These are phyloP conservation scores for Craspedostauros australis DNA, from an alignment of 108 stramenopile genomes.

Conservation along the genomic window DNA sequence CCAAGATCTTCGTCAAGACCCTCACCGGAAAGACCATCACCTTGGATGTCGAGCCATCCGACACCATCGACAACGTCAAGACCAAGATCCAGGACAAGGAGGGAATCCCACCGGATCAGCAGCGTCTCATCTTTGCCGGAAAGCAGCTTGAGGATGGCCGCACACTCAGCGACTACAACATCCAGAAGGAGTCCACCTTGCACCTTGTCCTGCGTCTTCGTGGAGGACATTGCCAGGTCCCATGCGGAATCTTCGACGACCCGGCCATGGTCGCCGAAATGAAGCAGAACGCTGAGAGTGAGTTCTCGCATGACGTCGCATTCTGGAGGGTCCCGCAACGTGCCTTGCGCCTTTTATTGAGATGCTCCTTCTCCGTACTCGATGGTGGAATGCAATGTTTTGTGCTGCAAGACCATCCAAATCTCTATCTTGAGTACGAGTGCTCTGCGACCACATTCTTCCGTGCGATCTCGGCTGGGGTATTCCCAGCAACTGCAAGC, in stretches of 20 bases:
- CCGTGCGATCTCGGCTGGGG: too few species aligned
- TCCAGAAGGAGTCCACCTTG: conserved; percentile 95
- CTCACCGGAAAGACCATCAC: conserved; percentile 91
- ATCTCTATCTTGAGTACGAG: too few species aligned
- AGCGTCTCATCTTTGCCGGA: conserved; percentile 93
- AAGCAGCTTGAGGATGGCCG: conserved; percentile 94
- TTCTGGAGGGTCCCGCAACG: too few species aligned
- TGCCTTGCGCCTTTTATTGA: too few species aligned
- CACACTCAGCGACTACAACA: conserved; percentile 90
- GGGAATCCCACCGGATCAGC: conserved; percentile 96
- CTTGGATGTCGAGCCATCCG: conserved; percentile 95
- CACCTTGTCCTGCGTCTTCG: conserved; percentile 95
- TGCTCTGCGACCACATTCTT: too few species aligned
- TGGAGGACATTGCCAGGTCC: conserved; percentile 71
- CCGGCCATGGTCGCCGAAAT: conserved; percentile 60
- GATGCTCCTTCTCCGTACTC: too few species aligned
- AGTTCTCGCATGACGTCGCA: too few species aligned
- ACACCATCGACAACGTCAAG: conserved; percentile 98
- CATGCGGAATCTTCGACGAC: conserved; percentile 78
- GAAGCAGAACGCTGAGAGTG: conserved; percentile 49
- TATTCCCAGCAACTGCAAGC: too few species aligned
- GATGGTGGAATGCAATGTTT: too few species aligned
- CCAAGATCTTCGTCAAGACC: conserved; percentile 93
- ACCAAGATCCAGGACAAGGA: conserved; percentile 99
- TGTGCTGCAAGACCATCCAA: too few species aligned